phyloP scores from a whole-genome alignment of 2,329 filamentous ascomycete genomes.

The Botrytis deweyae region DNA sequence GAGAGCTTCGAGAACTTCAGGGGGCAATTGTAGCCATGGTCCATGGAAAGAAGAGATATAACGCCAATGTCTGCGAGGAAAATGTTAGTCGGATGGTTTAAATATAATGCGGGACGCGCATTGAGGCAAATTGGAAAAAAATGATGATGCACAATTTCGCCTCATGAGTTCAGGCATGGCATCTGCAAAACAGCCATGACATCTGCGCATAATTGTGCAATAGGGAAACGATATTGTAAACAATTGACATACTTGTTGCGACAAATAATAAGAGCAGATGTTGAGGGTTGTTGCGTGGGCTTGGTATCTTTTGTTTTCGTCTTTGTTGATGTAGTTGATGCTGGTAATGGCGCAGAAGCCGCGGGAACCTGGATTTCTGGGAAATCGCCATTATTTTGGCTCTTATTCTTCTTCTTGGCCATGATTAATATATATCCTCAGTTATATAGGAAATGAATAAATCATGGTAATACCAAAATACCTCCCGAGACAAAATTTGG shows the following conservation, averaged over 20 bases:
- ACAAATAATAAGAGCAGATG: constrained; percentile 58
- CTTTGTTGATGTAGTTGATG: constrained; percentile 30
- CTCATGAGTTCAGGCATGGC: constrained; percentile 11
- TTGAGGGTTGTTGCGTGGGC: constrained; percentile 40
- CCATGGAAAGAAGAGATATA: constrained; percentile 84
- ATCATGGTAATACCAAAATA: constrained; percentile 17
- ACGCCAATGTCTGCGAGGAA: constrained; percentile 67
- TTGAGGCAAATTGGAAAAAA: not conserved
- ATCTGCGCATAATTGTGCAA: constrained; percentile 6
- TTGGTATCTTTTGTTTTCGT: constrained; percentile 36
- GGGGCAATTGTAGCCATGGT: constrained; percentile 77
- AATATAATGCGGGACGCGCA: constrained; percentile 9
- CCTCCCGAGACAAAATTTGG: constrained; percentile 19
- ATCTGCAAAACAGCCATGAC: constrained; percentile 12
- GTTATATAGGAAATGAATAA: constrained; percentile 10
- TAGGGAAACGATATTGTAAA: not conserved
- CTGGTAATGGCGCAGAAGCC: constrained; percentile 27
- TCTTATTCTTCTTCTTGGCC: constrained; percentile 51
- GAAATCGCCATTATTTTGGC: constrained; percentile 37
- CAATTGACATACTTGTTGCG: constrained; percentile 62
- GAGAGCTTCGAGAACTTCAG: constrained; percentile 75
- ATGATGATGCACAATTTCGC: constrained; percentile 12
- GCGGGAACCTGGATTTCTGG: constrained; percentile 29
- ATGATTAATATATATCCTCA: constrained; percentile 37
- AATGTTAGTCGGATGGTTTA: not conserved